Conservation (phyloP, 1,284 basidiomycete genomes). For the Sanghuangporus sanghuang region DNA sequence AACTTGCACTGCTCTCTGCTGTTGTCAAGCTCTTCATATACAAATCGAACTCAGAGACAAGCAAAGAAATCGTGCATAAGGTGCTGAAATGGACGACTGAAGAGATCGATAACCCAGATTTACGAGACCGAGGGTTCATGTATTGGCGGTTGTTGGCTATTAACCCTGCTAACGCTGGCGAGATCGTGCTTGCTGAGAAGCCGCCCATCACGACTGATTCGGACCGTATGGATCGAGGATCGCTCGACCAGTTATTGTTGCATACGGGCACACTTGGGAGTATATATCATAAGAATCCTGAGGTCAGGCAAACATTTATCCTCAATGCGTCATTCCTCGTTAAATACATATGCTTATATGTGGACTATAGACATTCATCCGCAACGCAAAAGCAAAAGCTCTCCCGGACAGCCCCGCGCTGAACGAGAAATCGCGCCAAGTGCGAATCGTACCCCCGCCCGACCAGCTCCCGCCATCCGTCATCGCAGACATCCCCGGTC, state of each 20-base stretch:
- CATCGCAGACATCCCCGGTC: constrained; percentile 49
- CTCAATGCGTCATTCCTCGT: neutral
- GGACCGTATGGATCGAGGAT: constrained; percentile 93
- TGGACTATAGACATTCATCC: constrained; percentile 68
- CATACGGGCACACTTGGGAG: constrained; percentile 82
- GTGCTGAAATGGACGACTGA: constrained; percentile 97
- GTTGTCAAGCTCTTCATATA: constrained; percentile 97
- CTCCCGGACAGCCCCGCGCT: constrained; percentile 74
- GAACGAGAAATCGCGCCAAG: constrained; percentile 66
- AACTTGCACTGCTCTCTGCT: constrained; percentile 92
- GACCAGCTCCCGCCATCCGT: constrained; percentile 42
- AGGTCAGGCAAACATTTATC: constrained; percentile 47
- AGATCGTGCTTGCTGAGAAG: constrained; percentile 92
- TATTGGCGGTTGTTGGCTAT: constrained; percentile 98
- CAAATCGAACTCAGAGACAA: constrained; percentile 78
- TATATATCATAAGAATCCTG: constrained; percentile 87
- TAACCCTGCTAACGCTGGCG: constrained; percentile 84
- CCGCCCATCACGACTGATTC: constrained; percentile 97
- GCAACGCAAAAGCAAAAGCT: constrained; percentile 69
- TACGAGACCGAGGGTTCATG: constrained; percentile 97
- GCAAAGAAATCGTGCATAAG: constrained; percentile 90
- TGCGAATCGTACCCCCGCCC: constrained; percentile 58
- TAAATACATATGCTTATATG: neutral
- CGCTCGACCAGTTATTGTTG: constrained; percentile 83
- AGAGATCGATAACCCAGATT: constrained; percentile 95